Evolutionary conservation across 2,329 filamentous ascomycete species (phyloP).

Genomic region (Fusarium hostae): DNA sequence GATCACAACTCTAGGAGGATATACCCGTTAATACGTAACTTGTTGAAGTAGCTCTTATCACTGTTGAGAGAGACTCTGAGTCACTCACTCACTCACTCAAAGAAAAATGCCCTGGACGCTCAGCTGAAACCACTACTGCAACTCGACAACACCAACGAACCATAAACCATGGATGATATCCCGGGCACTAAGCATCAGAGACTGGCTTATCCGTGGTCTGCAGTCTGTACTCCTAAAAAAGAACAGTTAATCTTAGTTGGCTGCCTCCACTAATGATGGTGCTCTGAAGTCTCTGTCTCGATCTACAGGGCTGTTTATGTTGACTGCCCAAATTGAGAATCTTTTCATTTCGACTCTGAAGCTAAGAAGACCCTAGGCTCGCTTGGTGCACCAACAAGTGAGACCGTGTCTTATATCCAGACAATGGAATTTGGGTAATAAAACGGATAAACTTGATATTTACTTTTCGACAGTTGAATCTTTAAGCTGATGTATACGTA

Average conservation of each 20-base stretch:
- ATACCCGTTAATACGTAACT: background rate
- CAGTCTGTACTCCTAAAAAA: background rate
- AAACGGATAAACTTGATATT: background rate
- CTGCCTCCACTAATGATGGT: background rate
- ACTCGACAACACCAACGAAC: slow-evolving; percentile 15
- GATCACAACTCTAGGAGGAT: slow-evolving; percentile 19
- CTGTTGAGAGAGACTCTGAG: background rate
- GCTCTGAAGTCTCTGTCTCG: background rate
- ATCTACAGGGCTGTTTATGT: slow-evolving; percentile 19
- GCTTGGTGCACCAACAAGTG: slow-evolving; percentile 7
- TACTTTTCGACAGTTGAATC: background rate
- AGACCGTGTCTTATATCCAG: background rate
- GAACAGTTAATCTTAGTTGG: slow-evolving; percentile 11
- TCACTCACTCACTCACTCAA: background rate
- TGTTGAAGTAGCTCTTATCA: background rate
- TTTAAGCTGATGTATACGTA: background rate
- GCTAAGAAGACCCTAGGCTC: slow-evolving; percentile 14
- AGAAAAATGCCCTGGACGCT: slow-evolving; percentile 5
- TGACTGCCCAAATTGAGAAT: slow-evolving; percentile 13
- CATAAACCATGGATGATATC: slow-evolving; percentile 9
- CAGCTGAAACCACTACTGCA: slow-evolving; percentile 38
- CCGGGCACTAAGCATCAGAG: slow-evolving; percentile 2
- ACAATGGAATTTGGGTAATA: background rate
- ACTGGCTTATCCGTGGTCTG: background rate
- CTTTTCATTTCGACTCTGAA: slow-evolving; percentile 20